These are phyloP conservation scores for Xylariaceae sp. DNA, from an alignment of 2,329 filamentous ascomycete genomes.

Conservation along the genomic window DNA sequence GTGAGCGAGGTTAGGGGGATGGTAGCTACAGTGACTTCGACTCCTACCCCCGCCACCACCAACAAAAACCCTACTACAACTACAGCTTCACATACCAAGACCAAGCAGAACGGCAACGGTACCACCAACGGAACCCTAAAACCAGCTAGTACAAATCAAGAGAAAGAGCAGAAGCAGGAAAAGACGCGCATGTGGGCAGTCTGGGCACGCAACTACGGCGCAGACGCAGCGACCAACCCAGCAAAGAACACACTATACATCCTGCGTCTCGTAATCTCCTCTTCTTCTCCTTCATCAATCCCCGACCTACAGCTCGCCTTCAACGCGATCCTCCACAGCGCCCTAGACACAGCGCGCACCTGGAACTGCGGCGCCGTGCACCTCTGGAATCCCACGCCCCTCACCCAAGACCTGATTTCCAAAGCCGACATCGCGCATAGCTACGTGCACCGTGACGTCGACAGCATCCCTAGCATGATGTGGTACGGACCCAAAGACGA, in stretches of 20 bases:
- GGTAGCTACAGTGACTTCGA: slow-evolving; percentile 53
- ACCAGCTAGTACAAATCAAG: background rate
- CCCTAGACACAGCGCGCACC: slow-evolving; percentile 71
- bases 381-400: slow-evolving; percentile 80
- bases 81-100: background rate
- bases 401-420: slow-evolving; percentile 56
- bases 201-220: slow-evolving; percentile 72
- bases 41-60: background rate
- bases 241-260: slow-evolving; percentile 73
- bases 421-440: slow-evolving; percentile 55
- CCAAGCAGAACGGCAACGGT: slow-evolving; percentile 27
- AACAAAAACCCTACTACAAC: too few relatives aligned
- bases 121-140: background rate
- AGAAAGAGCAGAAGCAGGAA: slow-evolving; percentile 33
- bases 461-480: slow-evolving; percentile 74
- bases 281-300: slow-evolving; percentile 2
- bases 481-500: slow-evolving; percentile 68
- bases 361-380: slow-evolving; percentile 77
- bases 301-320: slow-evolving; percentile 59
- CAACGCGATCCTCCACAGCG: slow-evolving; percentile 68
- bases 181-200: slow-evolving; percentile 71
- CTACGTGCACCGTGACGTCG: slow-evolving; percentile 63
- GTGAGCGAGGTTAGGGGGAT: slow-evolving; percentile 73
- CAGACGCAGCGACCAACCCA: slow-evolving; percentile 54
- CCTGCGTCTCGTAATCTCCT: slow-evolving; percentile 68